phyloP scores from a whole-genome alignment of 1,284 basidiomycete genomes.

The Stereum hirsutum region DNA sequence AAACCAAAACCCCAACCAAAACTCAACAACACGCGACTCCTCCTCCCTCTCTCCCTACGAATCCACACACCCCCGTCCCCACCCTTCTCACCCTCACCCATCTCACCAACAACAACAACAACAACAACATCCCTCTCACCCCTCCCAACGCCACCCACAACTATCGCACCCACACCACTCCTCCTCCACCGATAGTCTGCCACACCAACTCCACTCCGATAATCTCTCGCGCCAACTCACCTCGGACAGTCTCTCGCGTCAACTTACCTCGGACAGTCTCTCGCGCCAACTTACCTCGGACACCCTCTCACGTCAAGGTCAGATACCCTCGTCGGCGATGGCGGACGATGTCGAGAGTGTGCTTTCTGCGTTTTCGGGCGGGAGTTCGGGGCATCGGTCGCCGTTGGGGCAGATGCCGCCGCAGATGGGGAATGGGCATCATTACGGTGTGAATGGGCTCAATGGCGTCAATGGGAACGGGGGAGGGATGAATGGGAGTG shows the following conservation, averaged over 20 bases:
- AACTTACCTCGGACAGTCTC: neutral
- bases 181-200: neutral
- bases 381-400: neutral
- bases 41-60: neutral
- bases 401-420: constrained; percentile 2
- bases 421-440: too few species aligned
- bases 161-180: neutral
- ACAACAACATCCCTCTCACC: neutral
- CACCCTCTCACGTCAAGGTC: neutral
- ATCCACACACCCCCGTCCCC: neutral
- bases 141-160: neutral
- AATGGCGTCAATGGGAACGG: neutral
- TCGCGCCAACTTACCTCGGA: neutral
- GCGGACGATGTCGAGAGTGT: too few species aligned
- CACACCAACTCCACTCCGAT: neutral
- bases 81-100: neutral
- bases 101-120: neutral
- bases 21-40: neutral
- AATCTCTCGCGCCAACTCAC: neutral
- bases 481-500: too few species aligned
- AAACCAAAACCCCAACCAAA: neutral
- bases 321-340: too few species aligned
- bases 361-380: neutral
- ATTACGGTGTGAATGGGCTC: constrained; percentile 1
- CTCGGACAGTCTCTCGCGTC: neutral